These are phyloP conservation scores for Pseudogymnoascus sp. DNA, from an alignment of 2,329 filamentous ascomycete species.

Conservation along the genomic window DNA sequence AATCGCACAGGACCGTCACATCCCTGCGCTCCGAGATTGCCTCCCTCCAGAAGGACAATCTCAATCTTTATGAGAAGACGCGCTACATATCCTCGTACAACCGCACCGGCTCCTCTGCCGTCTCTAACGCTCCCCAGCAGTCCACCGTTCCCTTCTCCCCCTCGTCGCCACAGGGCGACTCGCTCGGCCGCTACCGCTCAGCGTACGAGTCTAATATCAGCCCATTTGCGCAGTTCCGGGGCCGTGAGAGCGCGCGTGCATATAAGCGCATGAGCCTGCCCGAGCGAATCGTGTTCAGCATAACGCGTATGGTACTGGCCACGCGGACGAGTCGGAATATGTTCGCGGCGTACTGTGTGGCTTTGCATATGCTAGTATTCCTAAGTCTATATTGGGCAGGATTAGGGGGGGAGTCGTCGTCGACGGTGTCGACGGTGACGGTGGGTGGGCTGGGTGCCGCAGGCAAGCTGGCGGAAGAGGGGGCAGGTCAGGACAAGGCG, in stretches of 20 bases:
- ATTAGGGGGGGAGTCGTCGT: constrained; percentile 42
- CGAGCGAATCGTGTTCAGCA: constrained; percentile 80
- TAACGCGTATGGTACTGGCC: constrained; percentile 83
- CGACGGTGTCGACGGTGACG: neutral
- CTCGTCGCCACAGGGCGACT: constrained; percentile 51
- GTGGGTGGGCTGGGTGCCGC: neutral
- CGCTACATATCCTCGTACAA: constrained; percentile 93
- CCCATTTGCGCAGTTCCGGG: constrained; percentile 89
- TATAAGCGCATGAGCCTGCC: constrained; percentile 90
- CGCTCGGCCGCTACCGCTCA: constrained; percentile 76
- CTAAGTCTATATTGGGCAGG: constrained; percentile 79
- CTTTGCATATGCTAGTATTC: constrained; percentile 81
- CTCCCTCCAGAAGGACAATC: constrained; percentile 89
- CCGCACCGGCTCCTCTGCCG: constrained; percentile 51
- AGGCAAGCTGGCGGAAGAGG: neutral
- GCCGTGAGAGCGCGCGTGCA: constrained; percentile 83
- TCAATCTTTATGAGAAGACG: constrained; percentile 95
- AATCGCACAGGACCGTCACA: constrained; percentile 72
- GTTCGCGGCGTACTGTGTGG: constrained; percentile 86
- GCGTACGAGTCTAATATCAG: constrained; percentile 94
- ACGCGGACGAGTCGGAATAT: constrained; percentile 86
- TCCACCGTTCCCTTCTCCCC: constrained; percentile 54
- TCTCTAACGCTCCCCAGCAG: constrained; percentile 66
- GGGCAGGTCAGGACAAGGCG: neutral
- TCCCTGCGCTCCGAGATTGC: constrained; percentile 84